Percentiles rank a stretch among this genome's conserved stretches.
These are phyloP conservation scores for Phanerodontia chrysosporium DNA, from an alignment of 768 basidiomycete species.

Conservation along the genomic window DNA sequence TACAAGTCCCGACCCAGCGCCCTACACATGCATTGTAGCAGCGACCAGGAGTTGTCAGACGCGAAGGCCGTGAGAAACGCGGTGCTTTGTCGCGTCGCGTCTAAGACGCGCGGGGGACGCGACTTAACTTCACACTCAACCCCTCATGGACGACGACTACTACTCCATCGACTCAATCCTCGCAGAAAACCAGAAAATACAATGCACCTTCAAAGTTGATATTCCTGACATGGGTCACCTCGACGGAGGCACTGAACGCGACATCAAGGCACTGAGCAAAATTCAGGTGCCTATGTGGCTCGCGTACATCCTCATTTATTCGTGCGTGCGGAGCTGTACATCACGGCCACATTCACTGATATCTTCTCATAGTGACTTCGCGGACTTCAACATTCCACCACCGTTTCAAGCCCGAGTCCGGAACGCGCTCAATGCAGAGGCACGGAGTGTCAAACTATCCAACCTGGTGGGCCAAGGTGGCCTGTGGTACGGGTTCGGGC, in stretches of 20 bases:
- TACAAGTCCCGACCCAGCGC: too few species aligned
- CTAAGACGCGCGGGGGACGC: not conserved
- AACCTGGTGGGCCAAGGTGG: conserved; percentile 84
- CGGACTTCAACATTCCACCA: conserved; percentile 79
- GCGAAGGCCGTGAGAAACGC: conserved; percentile 1
- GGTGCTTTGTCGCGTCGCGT: conserved; percentile 2
- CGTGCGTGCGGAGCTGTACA: conserved; percentile 40
- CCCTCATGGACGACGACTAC: conserved; percentile 82
- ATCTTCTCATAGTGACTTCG: conserved; percentile 64
- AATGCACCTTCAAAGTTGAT: conserved; percentile 87
- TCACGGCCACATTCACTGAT: not conserved
- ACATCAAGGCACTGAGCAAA: conserved; percentile 75
- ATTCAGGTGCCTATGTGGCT: conserved; percentile 89
- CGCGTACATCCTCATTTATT: conserved; percentile 78
- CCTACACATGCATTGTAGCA: too few species aligned
- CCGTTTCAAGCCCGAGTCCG: conserved; percentile 74
- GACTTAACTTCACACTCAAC: not conserved
- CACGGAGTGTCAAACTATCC: conserved; percentile 78
- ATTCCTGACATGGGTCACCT: conserved; percentile 87
- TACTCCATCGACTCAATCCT: conserved; percentile 89
- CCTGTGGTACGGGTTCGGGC: conserved; percentile 90
- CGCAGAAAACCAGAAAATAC: conserved; percentile 91
- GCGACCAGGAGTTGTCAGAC: too few species aligned
- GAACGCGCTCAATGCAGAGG: conserved; percentile 86
- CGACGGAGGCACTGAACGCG: conserved; percentile 78